Evolutionary conservation across 306 rosid genomes (phyloP).

Genomic region (Nissolia schottii): DNA sequence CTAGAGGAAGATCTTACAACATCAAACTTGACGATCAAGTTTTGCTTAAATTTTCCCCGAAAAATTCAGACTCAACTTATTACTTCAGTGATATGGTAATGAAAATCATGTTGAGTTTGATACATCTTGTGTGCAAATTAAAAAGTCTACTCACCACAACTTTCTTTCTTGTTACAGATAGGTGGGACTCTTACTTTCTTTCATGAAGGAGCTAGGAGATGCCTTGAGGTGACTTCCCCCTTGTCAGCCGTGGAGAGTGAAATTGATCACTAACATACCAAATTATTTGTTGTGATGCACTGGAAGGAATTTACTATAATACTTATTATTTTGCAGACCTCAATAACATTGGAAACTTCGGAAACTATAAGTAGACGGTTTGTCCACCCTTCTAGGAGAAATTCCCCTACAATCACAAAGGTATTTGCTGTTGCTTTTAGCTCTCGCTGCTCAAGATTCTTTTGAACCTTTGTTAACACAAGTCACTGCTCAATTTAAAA

Average conservation of each 20-base stretch:
- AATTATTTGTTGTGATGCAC: constrained; percentile 15
- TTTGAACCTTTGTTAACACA: background rate
- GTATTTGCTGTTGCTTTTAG: constrained; percentile 33
- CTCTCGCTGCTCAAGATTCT: constrained; percentile 3
- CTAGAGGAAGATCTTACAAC: constrained; percentile 96
- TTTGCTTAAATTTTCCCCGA: constrained; percentile 94
- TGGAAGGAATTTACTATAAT: constrained; percentile 8
- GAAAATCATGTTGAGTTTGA: constrained; percentile 18
- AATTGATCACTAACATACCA: background rate
- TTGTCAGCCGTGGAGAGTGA: constrained; percentile 17
- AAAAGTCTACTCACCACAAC: background rate
- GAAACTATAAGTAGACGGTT: constrained; percentile 77
- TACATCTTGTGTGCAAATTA: background rate
- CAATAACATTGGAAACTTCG: constrained; percentile 83
- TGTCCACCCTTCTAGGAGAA: constrained; percentile 88
- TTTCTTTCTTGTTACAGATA: constrained; percentile 50
- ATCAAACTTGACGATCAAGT: constrained; percentile 88
- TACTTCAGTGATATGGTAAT: constrained; percentile 93
- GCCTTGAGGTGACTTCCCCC: constrained; percentile 82
- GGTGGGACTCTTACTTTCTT: constrained; percentile 98
- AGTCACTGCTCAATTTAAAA: background rate
- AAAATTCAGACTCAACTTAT: constrained; percentile 81
- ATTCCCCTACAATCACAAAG: constrained; percentile 94
- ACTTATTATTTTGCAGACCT: constrained; percentile 43
- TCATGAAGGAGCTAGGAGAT: constrained; percentile 84